Evolutionary conservation across 2,329 filamentous ascomycete species (phyloP).

Genomic region (Neofusicoccum cordaticola): DNA sequence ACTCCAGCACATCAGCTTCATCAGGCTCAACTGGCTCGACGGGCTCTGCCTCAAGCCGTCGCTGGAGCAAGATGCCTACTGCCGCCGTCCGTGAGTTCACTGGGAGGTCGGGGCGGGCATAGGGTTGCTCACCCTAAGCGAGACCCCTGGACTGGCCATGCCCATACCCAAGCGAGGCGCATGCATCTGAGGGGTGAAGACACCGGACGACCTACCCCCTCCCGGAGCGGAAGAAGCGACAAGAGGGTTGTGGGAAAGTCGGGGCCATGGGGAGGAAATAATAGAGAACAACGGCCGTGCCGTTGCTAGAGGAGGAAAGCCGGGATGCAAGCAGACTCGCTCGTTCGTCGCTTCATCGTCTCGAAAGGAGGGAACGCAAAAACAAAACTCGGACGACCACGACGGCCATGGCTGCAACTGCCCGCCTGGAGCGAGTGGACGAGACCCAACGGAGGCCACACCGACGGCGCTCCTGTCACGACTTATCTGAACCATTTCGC

Average conservation of each 20-base stretch:
- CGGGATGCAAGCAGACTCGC: not conserved
- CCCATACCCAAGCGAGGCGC: not conserved
- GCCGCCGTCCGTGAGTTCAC: conserved; percentile 32
- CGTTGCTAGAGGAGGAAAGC: not conserved
- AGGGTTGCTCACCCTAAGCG: not conserved
- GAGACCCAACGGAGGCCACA: conserved; percentile 1
- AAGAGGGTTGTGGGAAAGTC: not conserved
- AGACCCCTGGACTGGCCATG: not conserved
- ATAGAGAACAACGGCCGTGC: not conserved
- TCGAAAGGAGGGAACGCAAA: not conserved
- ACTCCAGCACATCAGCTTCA: conserved; percentile 24
- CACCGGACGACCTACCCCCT: not conserved
- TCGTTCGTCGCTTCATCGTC: not conserved
- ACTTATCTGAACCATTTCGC: conserved; percentile 12
- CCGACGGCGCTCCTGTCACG: not conserved
- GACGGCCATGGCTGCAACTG: conserved; percentile 13
- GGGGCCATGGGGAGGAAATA: not conserved
- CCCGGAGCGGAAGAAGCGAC: not conserved
- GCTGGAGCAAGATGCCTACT: conserved; percentile 35
- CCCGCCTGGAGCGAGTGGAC: conserved; percentile 14
- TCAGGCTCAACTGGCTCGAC: conserved; percentile 7
- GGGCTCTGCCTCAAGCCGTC: conserved; percentile 27
- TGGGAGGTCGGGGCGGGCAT: conserved; percentile 9
- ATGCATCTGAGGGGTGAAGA: not conserved
- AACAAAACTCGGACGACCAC: conserved; percentile 10